Base-by-base conservation (phyloP, 2,329 filamentous ascomycete genomes). In the Curvularia verruculosa region DNA sequence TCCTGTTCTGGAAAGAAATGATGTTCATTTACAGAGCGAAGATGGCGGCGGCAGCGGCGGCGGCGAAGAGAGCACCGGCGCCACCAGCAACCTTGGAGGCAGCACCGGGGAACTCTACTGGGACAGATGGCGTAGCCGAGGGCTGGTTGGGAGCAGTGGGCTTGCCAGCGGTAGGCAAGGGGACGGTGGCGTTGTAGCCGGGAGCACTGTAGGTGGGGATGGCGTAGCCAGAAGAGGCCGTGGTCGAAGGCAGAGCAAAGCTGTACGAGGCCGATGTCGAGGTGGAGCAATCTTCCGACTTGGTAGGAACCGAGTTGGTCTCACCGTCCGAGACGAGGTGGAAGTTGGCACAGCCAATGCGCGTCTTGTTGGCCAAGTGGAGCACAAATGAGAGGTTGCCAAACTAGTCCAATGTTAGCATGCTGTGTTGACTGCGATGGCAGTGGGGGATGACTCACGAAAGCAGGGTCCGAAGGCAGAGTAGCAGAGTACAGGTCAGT, bases 301-400 rank as follows among this genome's bases (percentile, higher is more conserved):
- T 19, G 10, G 40, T 15, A 26, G 52, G 19, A n/a, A 34, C 13
- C 24, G 46, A 40, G 18, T 54, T 85, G 87, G 43, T 45, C 31
- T 56, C 55, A 79, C 85, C 12, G 84, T 88, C 59, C 84, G 89
- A 7, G 91, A 67, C 23, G 37, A 57, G 56, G 39, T 64, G 72
- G 69, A 86, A 85, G 72, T 85, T 85, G 56, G 81, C 84, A 75
- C 85, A 87, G 28, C 81, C 80, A 65, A 86, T 77, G 60, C 82
- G 80, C 7, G 80, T 83, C 61, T 79, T 80, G 73, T 86, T 83
- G 49, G 78, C 71, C 45, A 74, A 76, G 64, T 86, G 84, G 39
- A 87, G 70, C 40, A 86, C 84, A 53, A 86, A 69, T 45, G 81
- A 83, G 41, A 80, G 77, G 66, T 83, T 80, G 47, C 83, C 83